These are phyloP conservation scores for Fonsecaea nubica DNA, from an alignment of 2,329 filamentous ascomycete species.

Conservation along the genomic window DNA sequence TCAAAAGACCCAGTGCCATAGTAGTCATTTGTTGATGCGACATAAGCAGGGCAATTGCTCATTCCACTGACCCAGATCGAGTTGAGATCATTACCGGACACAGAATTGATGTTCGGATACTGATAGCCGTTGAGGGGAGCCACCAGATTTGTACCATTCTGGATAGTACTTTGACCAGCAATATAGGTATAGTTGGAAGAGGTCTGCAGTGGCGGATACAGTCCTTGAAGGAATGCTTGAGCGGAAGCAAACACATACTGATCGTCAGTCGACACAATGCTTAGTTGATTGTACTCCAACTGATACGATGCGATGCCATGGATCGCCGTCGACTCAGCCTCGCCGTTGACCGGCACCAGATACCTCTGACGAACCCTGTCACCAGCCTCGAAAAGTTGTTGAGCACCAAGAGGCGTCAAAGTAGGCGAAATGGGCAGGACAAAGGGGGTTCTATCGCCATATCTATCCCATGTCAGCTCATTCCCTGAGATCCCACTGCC, in stretches of 20 bases:
- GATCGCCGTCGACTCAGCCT: constrained; percentile 44
- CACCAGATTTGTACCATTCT: constrained; percentile 56
- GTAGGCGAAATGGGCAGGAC: constrained; percentile 45
- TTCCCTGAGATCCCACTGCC: not conserved
- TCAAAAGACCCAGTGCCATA: constrained; percentile 50
- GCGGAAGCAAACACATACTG: constrained; percentile 60
- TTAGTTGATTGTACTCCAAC: constrained; percentile 56
- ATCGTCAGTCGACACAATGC: constrained; percentile 55
- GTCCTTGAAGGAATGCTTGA: constrained; percentile 66
- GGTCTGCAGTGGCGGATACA: constrained; percentile 61
- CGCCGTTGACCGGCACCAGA: constrained; percentile 44
- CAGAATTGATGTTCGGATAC: constrained; percentile 59
- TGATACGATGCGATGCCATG: constrained; percentile 54
- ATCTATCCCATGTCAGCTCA: constrained; percentile 39
- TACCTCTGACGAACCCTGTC: constrained; percentile 61
- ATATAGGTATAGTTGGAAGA: constrained; percentile 45
- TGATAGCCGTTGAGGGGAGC: constrained; percentile 64
- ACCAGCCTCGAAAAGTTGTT: constrained; percentile 59
- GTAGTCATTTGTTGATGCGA: constrained; percentile 50
- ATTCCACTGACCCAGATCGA: constrained; percentile 60
- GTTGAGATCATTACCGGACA: constrained; percentile 55
- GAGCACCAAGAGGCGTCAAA: constrained; percentile 63
- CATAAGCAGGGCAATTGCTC: constrained; percentile 52
- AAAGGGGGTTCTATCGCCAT: constrained; percentile 62
- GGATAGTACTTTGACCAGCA: constrained; percentile 50